phyloP scores from a whole-genome alignment of 2,329 filamentous ascomycete genomes.

The Thelonectria discophora region DNA sequence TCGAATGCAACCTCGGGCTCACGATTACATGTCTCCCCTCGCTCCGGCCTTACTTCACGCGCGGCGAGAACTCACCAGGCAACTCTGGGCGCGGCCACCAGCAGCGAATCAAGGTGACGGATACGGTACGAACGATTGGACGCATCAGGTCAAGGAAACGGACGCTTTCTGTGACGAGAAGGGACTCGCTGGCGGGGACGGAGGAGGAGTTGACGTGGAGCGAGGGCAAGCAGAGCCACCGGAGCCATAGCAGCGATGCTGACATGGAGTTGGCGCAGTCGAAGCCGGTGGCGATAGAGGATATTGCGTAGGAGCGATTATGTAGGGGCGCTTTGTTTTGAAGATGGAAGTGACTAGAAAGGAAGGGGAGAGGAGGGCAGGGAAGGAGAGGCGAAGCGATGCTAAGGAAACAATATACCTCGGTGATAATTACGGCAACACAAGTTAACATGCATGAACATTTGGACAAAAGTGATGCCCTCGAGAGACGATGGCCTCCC shows the following conservation, averaged over 20 bases:
- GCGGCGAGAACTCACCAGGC: not conserved
- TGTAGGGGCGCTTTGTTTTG: not conserved
- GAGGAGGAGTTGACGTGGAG: not conserved
- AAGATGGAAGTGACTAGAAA: too few relatives aligned
- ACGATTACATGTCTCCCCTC: conserved; percentile 14
- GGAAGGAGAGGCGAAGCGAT: too few relatives aligned
- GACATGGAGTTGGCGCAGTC: not conserved
- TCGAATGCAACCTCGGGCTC: conserved; percentile 14
- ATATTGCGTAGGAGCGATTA: not conserved
- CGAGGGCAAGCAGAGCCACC: conserved; percentile 1
- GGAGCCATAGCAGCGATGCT: conserved; percentile 3
- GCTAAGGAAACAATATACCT: too few relatives aligned
- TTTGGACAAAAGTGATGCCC: too few relatives aligned
- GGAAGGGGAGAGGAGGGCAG: too few relatives aligned
- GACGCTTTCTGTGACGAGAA: not conserved
- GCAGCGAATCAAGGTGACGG: not conserved
- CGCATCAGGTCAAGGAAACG: not conserved
- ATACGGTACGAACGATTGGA: not conserved
- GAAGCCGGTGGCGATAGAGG: not conserved
- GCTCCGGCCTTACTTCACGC: conserved; percentile 9
- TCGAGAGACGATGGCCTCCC: too few relatives aligned
- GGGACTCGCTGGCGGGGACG: not conserved
- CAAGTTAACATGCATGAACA: too few relatives aligned
- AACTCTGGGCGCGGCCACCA: not conserved
- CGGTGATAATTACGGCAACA: too few relatives aligned